These are phyloP conservation scores for Ceratobasidium sp. DNA, from an alignment of 1,284 basidiomycete genomes.

Conservation along the genomic window DNA sequence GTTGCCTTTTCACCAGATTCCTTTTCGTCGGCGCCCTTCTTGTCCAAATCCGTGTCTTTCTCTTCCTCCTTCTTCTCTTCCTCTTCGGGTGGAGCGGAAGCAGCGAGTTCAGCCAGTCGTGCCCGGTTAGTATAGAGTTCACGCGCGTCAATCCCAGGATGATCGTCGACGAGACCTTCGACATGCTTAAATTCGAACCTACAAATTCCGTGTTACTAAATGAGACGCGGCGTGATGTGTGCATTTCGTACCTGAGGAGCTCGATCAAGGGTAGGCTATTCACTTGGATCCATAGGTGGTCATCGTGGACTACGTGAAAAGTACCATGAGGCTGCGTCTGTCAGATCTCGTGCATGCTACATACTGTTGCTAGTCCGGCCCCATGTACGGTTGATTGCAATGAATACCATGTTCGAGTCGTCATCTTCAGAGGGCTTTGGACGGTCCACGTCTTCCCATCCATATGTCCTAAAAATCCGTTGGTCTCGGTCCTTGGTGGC, in stretches of 20 bases:
- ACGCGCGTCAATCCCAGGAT: constrained; percentile 28
- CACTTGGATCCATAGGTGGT: constrained; percentile 32
- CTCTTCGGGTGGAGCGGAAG: constrained; percentile 20
- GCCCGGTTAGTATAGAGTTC: constrained; percentile 7
- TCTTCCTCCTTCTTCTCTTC: constrained; percentile 19
- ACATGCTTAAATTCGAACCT: constrained; percentile 34
- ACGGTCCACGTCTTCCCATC: constrained; percentile 29
- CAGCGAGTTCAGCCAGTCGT: constrained; percentile 27
- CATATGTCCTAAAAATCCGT: constrained; percentile 2
- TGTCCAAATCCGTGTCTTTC: not conserved
- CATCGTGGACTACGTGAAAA: constrained; percentile 4
- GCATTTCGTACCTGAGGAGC: constrained; percentile 20
- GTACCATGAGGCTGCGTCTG: not conserved
- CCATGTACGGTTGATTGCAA: constrained; percentile 25
- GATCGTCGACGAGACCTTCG: constrained; percentile 27
- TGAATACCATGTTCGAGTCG: constrained; percentile 26
- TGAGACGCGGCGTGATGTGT: not conserved
- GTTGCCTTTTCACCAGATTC: constrained; percentile 5
- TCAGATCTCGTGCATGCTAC: not conserved
- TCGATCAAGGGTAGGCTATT: constrained; percentile 26
- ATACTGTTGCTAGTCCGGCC: constrained; percentile 13
- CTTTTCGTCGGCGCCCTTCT: not conserved
- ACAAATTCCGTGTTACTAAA: not conserved
- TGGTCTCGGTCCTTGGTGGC: not conserved
- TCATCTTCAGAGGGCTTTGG: constrained; percentile 18